Conservation (phyloP, 208 protist species). For the Crithidia expoeki region DNA sequence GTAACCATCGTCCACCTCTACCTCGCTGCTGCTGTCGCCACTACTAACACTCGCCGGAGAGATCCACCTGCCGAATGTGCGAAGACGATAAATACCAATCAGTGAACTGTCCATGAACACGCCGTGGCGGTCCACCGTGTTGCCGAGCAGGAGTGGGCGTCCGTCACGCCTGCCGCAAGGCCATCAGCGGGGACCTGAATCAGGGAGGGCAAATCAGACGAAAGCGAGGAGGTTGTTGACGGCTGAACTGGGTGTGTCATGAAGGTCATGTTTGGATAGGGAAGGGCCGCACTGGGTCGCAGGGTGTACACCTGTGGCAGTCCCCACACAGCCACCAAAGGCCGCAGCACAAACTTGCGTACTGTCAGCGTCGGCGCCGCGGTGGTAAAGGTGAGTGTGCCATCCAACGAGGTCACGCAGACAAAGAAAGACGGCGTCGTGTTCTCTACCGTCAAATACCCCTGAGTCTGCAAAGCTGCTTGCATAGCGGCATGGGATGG, state of each 20-base stretch:
- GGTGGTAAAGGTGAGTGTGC: conserved; percentile 40
- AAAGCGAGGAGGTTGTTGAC: not conserved
- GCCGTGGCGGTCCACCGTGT: not conserved
- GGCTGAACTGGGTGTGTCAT: not conserved
- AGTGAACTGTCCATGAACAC: not conserved
- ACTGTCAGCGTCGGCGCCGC: conserved; percentile 28
- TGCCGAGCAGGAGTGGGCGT: conserved; percentile 1
- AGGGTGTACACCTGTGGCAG: conserved; percentile 5
- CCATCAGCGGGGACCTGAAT: not conserved
- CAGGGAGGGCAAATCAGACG: not conserved
- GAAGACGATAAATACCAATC: conserved; percentile 12
- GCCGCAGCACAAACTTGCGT: conserved; percentile 5
- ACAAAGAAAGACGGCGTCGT: conserved; percentile 30
- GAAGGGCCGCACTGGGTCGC: conserved; percentile 2
- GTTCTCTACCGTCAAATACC: conserved; percentile 16
- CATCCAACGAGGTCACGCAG: conserved; percentile 32
- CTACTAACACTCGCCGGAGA: not conserved
- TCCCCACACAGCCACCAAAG: conserved; percentile 19
- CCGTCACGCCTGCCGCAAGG: not conserved
- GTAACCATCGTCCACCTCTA: not conserved
- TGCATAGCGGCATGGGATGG: not conserved
- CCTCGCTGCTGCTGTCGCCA: not conserved
- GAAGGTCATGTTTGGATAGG: not conserved
- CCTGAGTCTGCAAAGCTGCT: conserved; percentile 1
- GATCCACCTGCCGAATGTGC: not conserved